A percentile compares a stretch with the other conserved stretches of the same genome.
Conservation (phyloP, 2,329 filamentous ascomycete genomes). For the Ophiostoma himal-ulmi region DNA sequence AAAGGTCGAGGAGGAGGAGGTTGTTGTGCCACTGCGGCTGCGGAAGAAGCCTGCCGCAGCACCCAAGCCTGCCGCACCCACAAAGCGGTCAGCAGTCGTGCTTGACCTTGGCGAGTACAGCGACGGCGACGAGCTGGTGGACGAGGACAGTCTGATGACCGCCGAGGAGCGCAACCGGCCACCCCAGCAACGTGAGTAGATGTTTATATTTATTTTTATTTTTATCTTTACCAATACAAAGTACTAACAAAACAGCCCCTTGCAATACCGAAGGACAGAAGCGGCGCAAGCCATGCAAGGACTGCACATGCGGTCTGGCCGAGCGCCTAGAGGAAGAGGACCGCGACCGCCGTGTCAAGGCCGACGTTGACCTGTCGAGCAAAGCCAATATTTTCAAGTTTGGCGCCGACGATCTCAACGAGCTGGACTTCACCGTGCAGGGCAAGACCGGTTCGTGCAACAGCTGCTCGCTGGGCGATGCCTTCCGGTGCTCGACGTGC, state of each 20-base stretch:
- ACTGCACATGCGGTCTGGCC: conserved; percentile 92
- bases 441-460: conserved; percentile 87
- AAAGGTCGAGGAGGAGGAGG: conserved; percentile 61
- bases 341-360: conserved; percentile 34
- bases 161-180: conserved; percentile 76
- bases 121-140: conserved; percentile 77
- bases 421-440: conserved; percentile 95
- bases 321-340: conserved; percentile 85
- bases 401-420: conserved; percentile 69
- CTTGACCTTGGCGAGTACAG: conserved; percentile 48
- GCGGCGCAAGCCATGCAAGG: conserved; percentile 88
- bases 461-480: conserved; percentile 89
- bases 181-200: conserved; percentile 68
- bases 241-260: conserved; percentile 48
- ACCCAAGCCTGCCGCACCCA: background rate
- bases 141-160: conserved; percentile 80
- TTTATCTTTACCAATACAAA: background rate
- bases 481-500: conserved; percentile 66
- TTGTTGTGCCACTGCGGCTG: conserved; percentile 59
- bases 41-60: conserved; percentile 41
- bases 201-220: background rate
- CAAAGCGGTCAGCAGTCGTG: conserved; percentile 24
- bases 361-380: conserved; percentile 26
- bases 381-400: conserved; percentile 52
- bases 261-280: conserved; percentile 84